phyloP scores from a whole-genome alignment of 371 early-diverging fungal species.

The Coemansia sp. region DNA sequence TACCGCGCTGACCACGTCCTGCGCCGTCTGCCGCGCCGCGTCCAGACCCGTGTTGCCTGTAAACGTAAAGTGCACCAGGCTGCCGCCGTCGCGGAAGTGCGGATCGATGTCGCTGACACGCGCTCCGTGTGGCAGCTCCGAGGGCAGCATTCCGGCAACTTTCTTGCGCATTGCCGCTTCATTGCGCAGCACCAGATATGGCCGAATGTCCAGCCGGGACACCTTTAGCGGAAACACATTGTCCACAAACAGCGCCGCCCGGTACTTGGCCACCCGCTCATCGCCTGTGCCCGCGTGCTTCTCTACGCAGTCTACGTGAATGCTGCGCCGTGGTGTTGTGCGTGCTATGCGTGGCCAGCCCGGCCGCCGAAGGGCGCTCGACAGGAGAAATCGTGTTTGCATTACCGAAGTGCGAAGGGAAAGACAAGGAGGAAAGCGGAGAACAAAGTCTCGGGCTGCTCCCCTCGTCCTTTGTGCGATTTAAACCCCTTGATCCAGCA shows the following conservation, averaged over 20 bases:
- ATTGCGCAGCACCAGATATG: slow-evolving; percentile 34
- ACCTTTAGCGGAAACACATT: slow-evolving; percentile 55
- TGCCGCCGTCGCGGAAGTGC: slow-evolving; percentile 59
- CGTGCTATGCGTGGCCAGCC: no score
- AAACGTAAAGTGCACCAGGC: slow-evolving; percentile 57
- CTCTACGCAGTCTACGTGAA: slow-evolving; percentile 33
- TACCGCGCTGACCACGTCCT: slow-evolving; percentile 21
- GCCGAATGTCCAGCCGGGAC: slow-evolving; percentile 47
- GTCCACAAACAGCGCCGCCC: slow-evolving; percentile 46
- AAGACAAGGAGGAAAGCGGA: neutral
- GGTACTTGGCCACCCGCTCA: slow-evolving; percentile 11
- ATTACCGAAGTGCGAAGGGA: neutral
- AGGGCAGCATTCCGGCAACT: slow-evolving; percentile 51
- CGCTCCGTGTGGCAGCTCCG: slow-evolving; percentile 54
- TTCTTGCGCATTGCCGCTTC: slow-evolving; percentile 35
- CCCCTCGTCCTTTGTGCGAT: no score
- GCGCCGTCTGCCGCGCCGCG: slow-evolving; percentile 13
- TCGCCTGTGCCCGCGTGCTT: slow-evolving; percentile 2
- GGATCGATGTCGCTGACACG: slow-evolving; percentile 55
- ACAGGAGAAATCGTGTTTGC: slow-evolving; percentile 2
- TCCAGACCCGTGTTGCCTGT: slow-evolving; percentile 15
- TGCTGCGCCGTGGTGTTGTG: slow-evolving; percentile 1
- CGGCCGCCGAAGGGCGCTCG: neutral
- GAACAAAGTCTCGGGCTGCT: neutral
- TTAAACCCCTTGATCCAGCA: neutral